Evolutionary conservation across 345 rosid species (phyloP), one percentile per base, ranked within the genome.

Genomic region (Diplotaxis tenuifolia): DNA sequence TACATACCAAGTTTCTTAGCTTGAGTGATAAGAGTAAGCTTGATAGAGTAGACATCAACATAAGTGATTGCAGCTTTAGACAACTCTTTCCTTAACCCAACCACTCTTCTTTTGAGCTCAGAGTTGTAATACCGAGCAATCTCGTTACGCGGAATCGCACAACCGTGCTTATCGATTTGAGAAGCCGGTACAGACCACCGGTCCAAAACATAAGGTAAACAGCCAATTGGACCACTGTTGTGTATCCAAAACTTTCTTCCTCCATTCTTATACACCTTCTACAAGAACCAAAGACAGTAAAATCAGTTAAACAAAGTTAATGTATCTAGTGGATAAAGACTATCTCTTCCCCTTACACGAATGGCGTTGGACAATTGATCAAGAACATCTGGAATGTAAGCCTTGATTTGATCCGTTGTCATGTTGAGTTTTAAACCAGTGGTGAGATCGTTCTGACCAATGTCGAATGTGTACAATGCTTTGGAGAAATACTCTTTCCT

Each of bases 161-260:
- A 90, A 9, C 98, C 96, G 16, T 82, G 72, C 36, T 8, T 27
- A 40, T 90, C 90, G 9, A 86, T 54, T 32, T 81, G 84, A 12
- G 82, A 65, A 0, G 72, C 75, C 1, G 65, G 70, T 19, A 81
- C 65, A 0, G 78, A 85, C 31, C 79, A 78, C 14, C 86, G 79
- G 25, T 81, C 93, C 36, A 88, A 15, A 3, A 82, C 74, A 47
- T 86, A 91, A 1, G 91, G 83, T 12, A 84, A 69, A 70, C 97
- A 91, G 3, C 97, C 97, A 3, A 87, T 64, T 2, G 96, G 96
- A 10, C 85, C 96, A 3, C 96, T 87, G 65, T 86, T 93, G 74
- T 89, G 98, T 38, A 90, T 78, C 93, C 90, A 90, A 38, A 89
- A 86, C 28, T 50, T 52, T 66, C 88, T 75, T 28, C 90, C 88